Base-by-base conservation (phyloP, 164 flowering plant species). In the Sextonia rubra region DNA sequence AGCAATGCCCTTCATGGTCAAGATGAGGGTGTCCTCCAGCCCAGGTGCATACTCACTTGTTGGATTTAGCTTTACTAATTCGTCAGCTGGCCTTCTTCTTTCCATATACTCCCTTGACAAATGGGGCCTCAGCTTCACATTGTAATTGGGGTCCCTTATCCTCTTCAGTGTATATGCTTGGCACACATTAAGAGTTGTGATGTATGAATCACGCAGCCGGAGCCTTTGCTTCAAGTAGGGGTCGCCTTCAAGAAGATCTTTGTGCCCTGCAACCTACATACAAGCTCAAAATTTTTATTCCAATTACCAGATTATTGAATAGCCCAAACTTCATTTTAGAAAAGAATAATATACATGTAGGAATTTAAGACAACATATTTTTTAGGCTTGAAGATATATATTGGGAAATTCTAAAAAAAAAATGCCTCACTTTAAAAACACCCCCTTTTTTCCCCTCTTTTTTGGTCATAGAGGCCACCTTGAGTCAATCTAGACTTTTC, bases 1-100 rank as follows among this genome's bases (percentile, higher is more conserved):
- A 65, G 99, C 99, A 76, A 96, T 87, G 75, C 97, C 99, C 87
- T 95, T 95, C 98, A 95, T 95, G 77, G 99, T 95, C 84, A 95
- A 78, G 77, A 95, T 95, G 81, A 95, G 97, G 44, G 99, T 95
- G 80, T 95, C 99, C 84, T 95, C 99, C 82, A 95, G 77, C 66
- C 99, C 99, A 47, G 99, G 99, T 14, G 97, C 97, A 68, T 96
- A 93, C 30, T 96, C 99, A 67, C 99, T 96, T 18, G 91, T 82
- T 4, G 93, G 97, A 82, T 96, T 96, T 80, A 96, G 79, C 76
- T 83, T 86, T 79, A 96, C 90, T n/a, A 91, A 85, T 64, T 96
- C 98, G 22, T 87, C 83, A 27, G 95, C 90, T 2, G 89, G 77
- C 58, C 87, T 93, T 82, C 82, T 86, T 6, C 87, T 77, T 47